Evolutionary conservation across 2,329 filamentous ascomycete genomes (phyloP).

Genomic region (Aspergillus sp.): DNA sequence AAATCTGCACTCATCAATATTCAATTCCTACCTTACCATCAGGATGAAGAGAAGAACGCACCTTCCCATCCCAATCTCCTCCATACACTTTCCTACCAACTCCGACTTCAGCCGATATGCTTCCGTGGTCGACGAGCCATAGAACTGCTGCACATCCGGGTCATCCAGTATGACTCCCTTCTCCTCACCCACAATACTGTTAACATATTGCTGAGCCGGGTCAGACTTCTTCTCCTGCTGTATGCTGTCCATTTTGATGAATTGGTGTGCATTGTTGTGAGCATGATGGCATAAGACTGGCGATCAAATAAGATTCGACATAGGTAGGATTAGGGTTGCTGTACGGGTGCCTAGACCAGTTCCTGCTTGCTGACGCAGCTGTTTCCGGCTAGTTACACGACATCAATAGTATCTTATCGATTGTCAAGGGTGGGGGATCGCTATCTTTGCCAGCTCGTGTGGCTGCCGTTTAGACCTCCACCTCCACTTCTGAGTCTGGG

Average conservation of each 20-base stretch:
- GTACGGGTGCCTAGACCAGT: not conserved
- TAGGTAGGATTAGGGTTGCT: not conserved
- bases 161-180: constrained; percentile 31
- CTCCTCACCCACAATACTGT: constrained; percentile 12
- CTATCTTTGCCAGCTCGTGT: not conserved
- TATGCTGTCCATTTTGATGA: constrained; percentile 22
- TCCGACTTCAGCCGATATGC: constrained; percentile 36
- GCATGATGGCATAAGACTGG: not conserved
- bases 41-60: constrained; percentile 23
- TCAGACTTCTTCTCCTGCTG: constrained; percentile 15
- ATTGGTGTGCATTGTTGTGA: not conserved
- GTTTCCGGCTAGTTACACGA: not conserved
- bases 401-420: not conserved
- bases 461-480: not conserved
- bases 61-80: constrained; percentile 35
- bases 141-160: constrained; percentile 38
- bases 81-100: constrained; percentile 28
- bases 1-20: constrained; percentile 21
- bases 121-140: constrained; percentile 37
- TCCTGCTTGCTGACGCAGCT: not conserved
- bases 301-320: not conserved
- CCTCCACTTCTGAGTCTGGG: not conserved
- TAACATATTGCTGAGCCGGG: not conserved
- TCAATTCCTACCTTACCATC: accelerated
- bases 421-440: constrained; percentile 5